Evolutionary conservation across 192 early-diverging fungal genomes (phyloP), one percentile per base, ranked within the genome.

Genomic region (Coemansia sp.): DNA sequence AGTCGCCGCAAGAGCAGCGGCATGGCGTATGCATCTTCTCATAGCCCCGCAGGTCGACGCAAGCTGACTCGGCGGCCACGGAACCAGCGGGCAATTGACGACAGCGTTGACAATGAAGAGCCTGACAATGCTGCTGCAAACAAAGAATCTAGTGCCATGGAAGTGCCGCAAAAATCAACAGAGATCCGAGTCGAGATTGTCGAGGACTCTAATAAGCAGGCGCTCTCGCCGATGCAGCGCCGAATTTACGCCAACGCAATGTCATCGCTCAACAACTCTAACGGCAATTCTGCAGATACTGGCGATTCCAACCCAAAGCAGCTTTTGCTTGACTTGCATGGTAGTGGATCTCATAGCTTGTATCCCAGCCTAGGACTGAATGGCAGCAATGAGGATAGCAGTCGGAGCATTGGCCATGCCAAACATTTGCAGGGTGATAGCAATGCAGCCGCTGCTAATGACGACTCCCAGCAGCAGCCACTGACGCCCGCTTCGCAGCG

Each of bases 221-320:
- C 60, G 5, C 60, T 46, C 53, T 75, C 65, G 31, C 63, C 71
- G 11, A 58, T 60, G 2, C 61, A 59, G 46, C 46, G 51, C 9
- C 71, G 65, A 40, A 62, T 75, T 51, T 75, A 75, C 42, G 43
- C 71, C 7, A 51, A 75, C 40, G 46, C 64, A 11, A 38, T 68
- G 32, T 31, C 36, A 18, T 57, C 65, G 23, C 53, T 75, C 52
- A 61, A 60, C 12, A 44, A 30, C 42, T 31, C 17, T 14, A 38
- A 16, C 6, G 10, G n/a, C n/a, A 26, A 23, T 18, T 51, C 49
- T 5, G 23, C 36, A 34, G 42, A 32, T 20, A 37, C 40, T 8
- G 46, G 49, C 51, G 57, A 17, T 21, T 40, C 56, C 2, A 15
- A 37, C 15, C 15, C 12, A 0, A 38, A 20, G 38, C 40, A 14